Base-by-base conservation (phyloP, 352 stramenopile species). In the Phytophthora cryptogea region DNA sequence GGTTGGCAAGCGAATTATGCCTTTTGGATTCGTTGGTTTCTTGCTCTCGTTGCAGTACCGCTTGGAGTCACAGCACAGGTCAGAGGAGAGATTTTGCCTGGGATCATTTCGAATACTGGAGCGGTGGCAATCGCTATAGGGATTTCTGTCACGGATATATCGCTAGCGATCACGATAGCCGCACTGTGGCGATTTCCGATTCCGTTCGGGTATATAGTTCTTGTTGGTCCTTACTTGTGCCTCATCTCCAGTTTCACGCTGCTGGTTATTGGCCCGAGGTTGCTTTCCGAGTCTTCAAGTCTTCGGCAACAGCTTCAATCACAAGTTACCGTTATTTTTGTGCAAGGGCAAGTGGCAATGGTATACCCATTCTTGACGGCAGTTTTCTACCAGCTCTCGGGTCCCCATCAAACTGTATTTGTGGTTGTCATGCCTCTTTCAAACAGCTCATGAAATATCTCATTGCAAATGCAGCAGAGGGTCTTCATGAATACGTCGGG, bases 1-100 rank as follows among this genome's bases (percentile, higher is more conserved):
- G 58, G 58, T 8, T 69, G 57, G 50, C 31, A 43, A 43, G 54
- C 42, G 0, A 76, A 73, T 31, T 59, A 55, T 27, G 51, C 39
- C 7, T 51, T 67, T n/a, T 76, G 35, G 41, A 42, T 70, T 31
- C 57, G 63, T 5, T 45, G 46, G n/a, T 45, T 59, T 8, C 27
- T 63, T 35, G 57, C 46, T 4, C 30, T 17, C 4, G 33, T 59
- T 6, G 35, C 59, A 13, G 40, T 66, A 23, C 48, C 44, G 11
- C 30, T 56, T 7, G 44, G 39, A 13, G 36, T 44, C 11, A 28
- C 49, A 2, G 13, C 66, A 26, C 62, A 69, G 39, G 16, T 53
- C 16, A 41, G 40, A 23, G 28, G 42, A 2, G 28, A 66, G 5
- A 27, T 74, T 13, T 23, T 33, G 1, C 35, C 47, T 0, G 44